Base-by-base conservation (phyloP, 192 early-diverging fungal genomes). In the Backusella sp. region DNA sequence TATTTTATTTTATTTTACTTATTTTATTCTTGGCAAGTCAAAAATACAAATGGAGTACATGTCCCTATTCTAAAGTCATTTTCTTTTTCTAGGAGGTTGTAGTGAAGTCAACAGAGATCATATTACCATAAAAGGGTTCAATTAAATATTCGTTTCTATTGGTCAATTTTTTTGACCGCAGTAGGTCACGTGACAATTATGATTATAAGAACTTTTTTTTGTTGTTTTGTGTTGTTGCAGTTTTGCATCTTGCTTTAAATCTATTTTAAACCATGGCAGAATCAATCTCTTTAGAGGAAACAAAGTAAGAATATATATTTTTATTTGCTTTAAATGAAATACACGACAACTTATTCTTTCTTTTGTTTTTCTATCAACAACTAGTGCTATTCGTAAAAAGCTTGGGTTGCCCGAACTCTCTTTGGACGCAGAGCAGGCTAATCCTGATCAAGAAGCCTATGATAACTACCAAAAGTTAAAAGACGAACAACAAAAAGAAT, bases 391-490 rank as follows among this genome's bases (percentile, higher is more conserved):
- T 67, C 86, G 90, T 76, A 77, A 73, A 17, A 86, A 84, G 74
- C 72, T 88, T 6, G 90, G 90, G 42, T 71, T 91, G 14, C 79
- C 82, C 41, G 85, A 86, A 9, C 53, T 90, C 8, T 72, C 80
- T 12, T 37, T 68, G 19, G 37, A 26, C 12, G 82, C 65, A 8
- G 84, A 81, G 12, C 73, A 72, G 26, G 83, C 80, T 26, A 72
- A 77, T 30, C 56, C 85, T 46, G 77, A 88, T 69, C 69, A 80
- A 67, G 73, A 77, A 53, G 90, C 89, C 15, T 83, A 90, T 39
- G 86, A 90, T 34, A 92, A 94, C 75, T 85, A 79, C 67, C 85
- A 77, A 67, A 82, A 84, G 19, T 76, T 87, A 28, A 80, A 86
- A 14, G 83, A 83, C 6, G 89, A 93, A 35, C 72, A 82, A 68